These are phyloP conservation scores for Tulasnella sp. DNA, from an alignment of 768 basidiomycete genomes.

Conservation along the genomic window DNA sequence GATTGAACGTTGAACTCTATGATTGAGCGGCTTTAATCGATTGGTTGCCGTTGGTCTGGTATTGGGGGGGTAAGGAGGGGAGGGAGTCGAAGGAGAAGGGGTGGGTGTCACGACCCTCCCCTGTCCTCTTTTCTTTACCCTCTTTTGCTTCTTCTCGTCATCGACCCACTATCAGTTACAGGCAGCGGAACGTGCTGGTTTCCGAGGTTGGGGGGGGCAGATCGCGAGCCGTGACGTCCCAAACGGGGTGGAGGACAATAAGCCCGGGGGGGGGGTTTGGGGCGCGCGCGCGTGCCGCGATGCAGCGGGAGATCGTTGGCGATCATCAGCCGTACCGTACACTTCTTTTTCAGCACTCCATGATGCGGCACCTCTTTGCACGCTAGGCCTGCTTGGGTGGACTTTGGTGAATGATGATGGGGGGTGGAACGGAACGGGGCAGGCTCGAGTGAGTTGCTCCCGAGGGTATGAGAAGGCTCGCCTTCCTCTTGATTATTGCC, in stretches of 20 bases:
- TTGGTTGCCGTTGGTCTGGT: constrained; percentile 1
- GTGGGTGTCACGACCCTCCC: not conserved
- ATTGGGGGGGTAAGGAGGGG: not conserved
- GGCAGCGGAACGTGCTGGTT: not conserved
- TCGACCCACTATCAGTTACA: not conserved
- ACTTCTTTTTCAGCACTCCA: not conserved
- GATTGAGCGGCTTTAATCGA: not conserved
- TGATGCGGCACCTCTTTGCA: not conserved
- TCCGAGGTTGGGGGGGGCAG: not conserved
- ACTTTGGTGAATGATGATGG: not conserved
- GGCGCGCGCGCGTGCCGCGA: not conserved
- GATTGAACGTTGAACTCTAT: constrained; percentile 11
- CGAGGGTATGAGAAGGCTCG: not conserved
- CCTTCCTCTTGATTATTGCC: not conserved
- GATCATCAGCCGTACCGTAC: not conserved
- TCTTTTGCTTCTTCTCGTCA: not conserved
- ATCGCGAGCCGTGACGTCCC: not conserved
- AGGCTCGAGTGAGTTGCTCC: constrained; percentile 8
- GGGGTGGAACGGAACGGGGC: not conserved
- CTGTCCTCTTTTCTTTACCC: not conserved
- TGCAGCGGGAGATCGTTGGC: not conserved
- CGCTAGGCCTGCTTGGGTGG: constrained; percentile 7
- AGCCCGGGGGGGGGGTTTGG: not conserved
- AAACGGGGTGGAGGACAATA: too few species aligned
- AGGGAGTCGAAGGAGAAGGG: not conserved